Percentiles rank a stretch among this genome's conserved stretches.
phyloP scores from a whole-genome alignment of 2,329 filamentous ascomycete species.

The Scedosporium dehoogii region DNA sequence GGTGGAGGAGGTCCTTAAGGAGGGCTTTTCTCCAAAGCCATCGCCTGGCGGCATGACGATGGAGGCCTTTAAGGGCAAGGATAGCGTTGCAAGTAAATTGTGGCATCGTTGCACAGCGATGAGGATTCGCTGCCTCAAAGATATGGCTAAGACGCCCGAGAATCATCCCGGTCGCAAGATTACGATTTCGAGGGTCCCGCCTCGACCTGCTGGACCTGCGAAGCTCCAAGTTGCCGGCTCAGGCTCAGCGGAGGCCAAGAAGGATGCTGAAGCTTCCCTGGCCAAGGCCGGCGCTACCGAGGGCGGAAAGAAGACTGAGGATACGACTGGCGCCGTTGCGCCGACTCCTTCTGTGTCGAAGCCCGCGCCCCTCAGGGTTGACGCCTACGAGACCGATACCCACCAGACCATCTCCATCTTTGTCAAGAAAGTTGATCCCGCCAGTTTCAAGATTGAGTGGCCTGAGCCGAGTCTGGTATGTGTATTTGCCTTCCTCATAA shows the following conservation, averaged over 20 bases:
- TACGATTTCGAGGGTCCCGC: slow-evolving; percentile 18
- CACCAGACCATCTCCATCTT: slow-evolving; percentile 29
- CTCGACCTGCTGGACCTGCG: neutral
- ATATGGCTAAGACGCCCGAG: slow-evolving; percentile 31
- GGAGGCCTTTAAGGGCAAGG: slow-evolving; percentile 16
- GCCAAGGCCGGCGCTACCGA: neutral
- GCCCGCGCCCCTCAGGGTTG: slow-evolving; percentile 11
- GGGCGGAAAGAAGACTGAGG: neutral
- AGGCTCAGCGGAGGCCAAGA: neutral
- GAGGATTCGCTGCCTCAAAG: slow-evolving; percentile 33
- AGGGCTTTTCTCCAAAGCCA: slow-evolving; percentile 15
- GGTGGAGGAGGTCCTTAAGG: slow-evolving; percentile 18
- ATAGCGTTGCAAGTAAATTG: slow-evolving; percentile 4
- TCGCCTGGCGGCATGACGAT: slow-evolving; percentile 11
- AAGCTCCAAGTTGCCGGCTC: neutral
- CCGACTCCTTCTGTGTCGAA: slow-evolving; percentile 10
- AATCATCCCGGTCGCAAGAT: slow-evolving; percentile 38
- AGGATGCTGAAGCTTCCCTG: neutral
- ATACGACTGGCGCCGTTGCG: neutral
- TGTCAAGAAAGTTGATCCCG: slow-evolving; percentile 30
- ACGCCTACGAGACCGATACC: slow-evolving; percentile 12
- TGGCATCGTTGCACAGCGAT: slow-evolving; percentile 2
- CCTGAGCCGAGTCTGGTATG: slow-evolving; percentile 12
- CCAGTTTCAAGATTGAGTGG: slow-evolving; percentile 27
- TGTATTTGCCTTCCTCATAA: neutral